These are phyloP conservation scores for Neonectria neomacrospora DNA, from an alignment of 2,329 filamentous ascomycete genomes.

Conservation along the genomic window DNA sequence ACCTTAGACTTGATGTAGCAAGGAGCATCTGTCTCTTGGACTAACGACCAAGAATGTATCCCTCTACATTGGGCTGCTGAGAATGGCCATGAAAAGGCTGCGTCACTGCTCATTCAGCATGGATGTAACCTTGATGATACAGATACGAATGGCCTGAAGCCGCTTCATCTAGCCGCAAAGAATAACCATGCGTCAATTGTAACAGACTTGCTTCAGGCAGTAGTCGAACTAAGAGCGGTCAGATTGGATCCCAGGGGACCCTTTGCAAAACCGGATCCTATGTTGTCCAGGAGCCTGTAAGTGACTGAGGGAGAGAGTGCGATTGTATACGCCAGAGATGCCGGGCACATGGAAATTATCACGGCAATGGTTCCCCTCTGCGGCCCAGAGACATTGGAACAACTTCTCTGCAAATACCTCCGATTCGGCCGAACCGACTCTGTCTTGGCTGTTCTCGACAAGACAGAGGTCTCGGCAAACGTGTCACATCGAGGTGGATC, in stretches of 20 bases:
- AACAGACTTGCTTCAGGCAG: conserved; percentile 21
- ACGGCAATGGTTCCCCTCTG: conserved; percentile 35
- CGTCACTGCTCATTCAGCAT: conserved; percentile 23
- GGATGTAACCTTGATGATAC: conserved; percentile 24
- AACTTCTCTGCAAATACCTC: conserved; percentile 36
- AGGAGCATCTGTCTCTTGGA: conserved; percentile 1
- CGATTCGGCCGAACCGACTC: conserved; percentile 23
- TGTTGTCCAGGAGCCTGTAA: no score
- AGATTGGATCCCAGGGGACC: conserved; percentile 21
- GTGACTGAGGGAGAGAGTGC: conserved; percentile 25
- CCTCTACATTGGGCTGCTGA: conserved; percentile 38
- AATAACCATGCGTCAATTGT: conserved; percentile 23
- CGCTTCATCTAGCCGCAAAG: conserved; percentile 35
- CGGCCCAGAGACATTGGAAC: conserved; percentile 22
- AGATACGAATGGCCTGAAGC: conserved; percentile 31
- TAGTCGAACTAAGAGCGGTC: conserved; percentile 28
- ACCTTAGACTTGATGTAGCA: conserved; percentile 11
- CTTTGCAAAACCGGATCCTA: not conserved
- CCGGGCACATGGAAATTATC: conserved; percentile 30
- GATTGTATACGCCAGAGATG: conserved; percentile 30
- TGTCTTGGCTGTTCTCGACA: conserved; percentile 24
- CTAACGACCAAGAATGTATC: conserved; percentile 30
- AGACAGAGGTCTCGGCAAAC: conserved; percentile 30
- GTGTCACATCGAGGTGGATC: conserved; percentile 24
- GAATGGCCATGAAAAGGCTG: conserved; percentile 34